Percentiles rank a stretch among this genome's conserved stretches.
phyloP scores from a whole-genome alignment of 169 alveolate genomes.

The Plasmodium yoelii region DNA sequence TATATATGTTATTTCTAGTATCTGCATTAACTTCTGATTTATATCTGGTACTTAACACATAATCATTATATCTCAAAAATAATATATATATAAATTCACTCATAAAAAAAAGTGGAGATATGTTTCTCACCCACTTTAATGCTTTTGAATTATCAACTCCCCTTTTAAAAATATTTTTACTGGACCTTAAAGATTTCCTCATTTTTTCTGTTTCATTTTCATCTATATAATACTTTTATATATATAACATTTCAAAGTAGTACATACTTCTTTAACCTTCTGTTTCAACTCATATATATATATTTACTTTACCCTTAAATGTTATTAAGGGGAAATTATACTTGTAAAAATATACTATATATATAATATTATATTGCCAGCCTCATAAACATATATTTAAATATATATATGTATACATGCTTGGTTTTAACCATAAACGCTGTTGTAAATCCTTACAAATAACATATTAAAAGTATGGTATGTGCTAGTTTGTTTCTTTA shows the following conservation, averaged over 20 bases:
- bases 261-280: too few relatives aligned
- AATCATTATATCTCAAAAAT: conserved; percentile 68
- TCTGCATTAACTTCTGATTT: conserved; percentile 28
- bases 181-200: conserved; percentile 28
- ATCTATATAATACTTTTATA: neutral
- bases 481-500: neutral
- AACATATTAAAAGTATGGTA: neutral
- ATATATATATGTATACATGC: too few relatives aligned
- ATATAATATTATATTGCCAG: too few relatives aligned
- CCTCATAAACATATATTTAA: too few relatives aligned
- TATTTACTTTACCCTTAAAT: too few relatives aligned
- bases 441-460: neutral
- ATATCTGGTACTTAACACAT: conserved; percentile 55
- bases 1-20: conserved; percentile 53
- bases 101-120: conserved; percentile 68
- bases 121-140: conserved; percentile 29
- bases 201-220: conserved; percentile 67
- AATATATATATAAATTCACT: conserved; percentile 64
- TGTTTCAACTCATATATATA: too few relatives aligned
- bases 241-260: neutral
- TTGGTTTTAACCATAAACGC: too few relatives aligned
- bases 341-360: too few relatives aligned
- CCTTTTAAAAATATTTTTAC: conserved; percentile 60
- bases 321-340: too few relatives aligned
- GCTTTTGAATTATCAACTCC: conserved; percentile 41